Percentiles rank a stretch among this genome's conserved stretches.
phyloP scores from a whole-genome alignment of 371 early-diverging fungal genomes.

The Rhizopus delemar region DNA sequence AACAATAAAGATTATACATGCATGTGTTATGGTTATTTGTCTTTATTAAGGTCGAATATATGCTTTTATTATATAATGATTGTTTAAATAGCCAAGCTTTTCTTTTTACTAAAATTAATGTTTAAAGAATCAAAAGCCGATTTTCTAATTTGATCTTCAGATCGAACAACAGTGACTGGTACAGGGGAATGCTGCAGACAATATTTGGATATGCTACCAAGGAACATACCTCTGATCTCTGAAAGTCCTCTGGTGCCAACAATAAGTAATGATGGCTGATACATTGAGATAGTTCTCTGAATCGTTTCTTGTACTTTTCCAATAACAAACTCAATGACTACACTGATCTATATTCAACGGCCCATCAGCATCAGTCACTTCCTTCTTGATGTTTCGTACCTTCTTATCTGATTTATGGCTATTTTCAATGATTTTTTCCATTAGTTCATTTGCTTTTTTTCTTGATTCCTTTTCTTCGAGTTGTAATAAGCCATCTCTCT shows the following conservation, averaged over 20 bases:
- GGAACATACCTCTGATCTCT: conserved; percentile 58
- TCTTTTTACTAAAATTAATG: not conserved
- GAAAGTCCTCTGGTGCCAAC: conserved; percentile 62
- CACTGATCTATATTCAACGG: conserved; percentile 40
- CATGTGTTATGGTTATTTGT: not conserved
- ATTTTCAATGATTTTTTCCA: conserved; percentile 47
- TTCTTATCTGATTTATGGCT: not conserved
- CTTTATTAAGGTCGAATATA: not conserved
- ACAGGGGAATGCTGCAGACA: conserved; percentile 62
- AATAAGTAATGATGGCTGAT: conserved; percentile 60
- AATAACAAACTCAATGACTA: conserved; percentile 60
- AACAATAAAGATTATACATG: not conserved
- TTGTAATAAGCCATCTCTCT: conserved; percentile 18
- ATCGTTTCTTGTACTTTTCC: conserved; percentile 66
- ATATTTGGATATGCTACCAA: conserved; percentile 60
- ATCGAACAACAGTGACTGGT: conserved; percentile 62
- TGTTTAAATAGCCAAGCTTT: not conserved
- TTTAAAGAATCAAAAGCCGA: not conserved
- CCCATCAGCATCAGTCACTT: no score
- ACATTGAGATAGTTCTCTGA: conserved; percentile 59
- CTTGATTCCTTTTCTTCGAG: conserved; percentile 51
- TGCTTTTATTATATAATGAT: not conserved
- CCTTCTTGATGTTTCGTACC: not conserved
- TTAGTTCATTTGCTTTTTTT: conserved; percentile 52
- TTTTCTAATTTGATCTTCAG: conserved; percentile 42